Evolutionary conservation across 148 eudicot species (phyloP).

Genomic region (Silene latifolia): DNA sequence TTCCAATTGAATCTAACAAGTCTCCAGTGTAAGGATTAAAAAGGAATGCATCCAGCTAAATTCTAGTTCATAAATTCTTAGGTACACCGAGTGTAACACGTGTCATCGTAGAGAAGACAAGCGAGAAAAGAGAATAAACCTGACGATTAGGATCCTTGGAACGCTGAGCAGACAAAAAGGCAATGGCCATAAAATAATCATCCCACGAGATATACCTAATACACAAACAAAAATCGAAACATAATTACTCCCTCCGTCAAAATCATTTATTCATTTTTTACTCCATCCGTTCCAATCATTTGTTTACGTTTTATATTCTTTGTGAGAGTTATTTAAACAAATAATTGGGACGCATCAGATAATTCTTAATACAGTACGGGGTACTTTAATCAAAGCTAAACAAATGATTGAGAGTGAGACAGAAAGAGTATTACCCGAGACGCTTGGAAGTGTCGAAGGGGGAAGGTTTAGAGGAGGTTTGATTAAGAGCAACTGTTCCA

Average conservation of each 20-base stretch:
- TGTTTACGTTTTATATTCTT: too few relatives aligned
- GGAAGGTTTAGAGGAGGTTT: conserved; percentile 18
- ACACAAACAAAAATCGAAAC: background rate
- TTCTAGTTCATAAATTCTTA: background rate
- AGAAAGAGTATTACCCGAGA: conserved; percentile 44
- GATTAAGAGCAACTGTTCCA: conserved; percentile 9
- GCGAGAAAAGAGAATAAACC: conserved; percentile 31
- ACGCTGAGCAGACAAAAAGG: conserved; percentile 88
- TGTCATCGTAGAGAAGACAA: background rate
- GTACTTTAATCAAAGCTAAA: background rate
- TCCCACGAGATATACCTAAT: conserved; percentile 91
- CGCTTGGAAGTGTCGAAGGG: conserved; percentile 79
- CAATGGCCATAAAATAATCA: conserved; percentile 94
- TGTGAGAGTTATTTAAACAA: too few relatives aligned
- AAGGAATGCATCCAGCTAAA: background rate
- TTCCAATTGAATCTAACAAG: background rate
- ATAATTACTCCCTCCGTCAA: too few relatives aligned
- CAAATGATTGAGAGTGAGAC: background rate
- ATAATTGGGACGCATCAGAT: too few relatives aligned
- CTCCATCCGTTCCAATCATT: too few relatives aligned
- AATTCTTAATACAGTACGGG: too few relatives aligned
- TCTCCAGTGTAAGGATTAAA: background rate
- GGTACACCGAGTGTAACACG: too few relatives aligned
- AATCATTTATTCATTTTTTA: background rate
- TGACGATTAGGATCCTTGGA: conserved; percentile 96